Evolutionary conservation across 2,329 filamentous ascomycete genomes (phyloP).

Genomic region (Dryadomyces quercivorus): DNA sequence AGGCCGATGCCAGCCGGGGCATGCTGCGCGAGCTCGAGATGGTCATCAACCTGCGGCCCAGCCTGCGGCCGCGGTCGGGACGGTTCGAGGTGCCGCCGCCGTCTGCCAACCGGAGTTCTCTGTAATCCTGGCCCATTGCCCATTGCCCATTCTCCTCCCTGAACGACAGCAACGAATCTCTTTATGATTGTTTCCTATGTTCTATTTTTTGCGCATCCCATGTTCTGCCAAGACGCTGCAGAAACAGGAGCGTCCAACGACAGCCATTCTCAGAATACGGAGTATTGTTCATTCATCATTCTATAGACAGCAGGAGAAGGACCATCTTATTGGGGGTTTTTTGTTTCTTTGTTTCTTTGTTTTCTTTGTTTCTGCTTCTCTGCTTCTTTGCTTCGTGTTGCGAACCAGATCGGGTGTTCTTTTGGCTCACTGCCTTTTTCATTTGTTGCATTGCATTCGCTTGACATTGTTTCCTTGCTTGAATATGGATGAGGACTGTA

Average conservation of each 20-base stretch:
- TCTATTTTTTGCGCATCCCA: background rate
- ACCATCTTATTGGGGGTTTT: background rate
- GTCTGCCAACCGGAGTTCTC: background rate
- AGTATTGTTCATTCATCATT: background rate
- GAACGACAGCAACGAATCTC: conserved; percentile 5
- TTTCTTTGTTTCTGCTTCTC: background rate
- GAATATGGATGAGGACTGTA: background rate
- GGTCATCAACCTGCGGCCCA: conserved; percentile 49
- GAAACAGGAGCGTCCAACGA: no score
- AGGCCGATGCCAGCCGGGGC: conserved; percentile 67
- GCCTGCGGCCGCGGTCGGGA: conserved; percentile 4
- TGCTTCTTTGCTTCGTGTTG: no score
- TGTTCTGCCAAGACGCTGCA: background rate
- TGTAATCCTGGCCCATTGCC: background rate
- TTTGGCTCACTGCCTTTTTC: background rate
- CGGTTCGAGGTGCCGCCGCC: background rate
- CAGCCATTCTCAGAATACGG: no score
- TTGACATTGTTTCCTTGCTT: background rate
- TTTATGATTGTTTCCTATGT: background rate
- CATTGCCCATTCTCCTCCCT: background rate
- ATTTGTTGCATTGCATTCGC: background rate
- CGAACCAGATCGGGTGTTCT: background rate
- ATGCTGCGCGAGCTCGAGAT: conserved; percentile 92
- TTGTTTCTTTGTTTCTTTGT: background rate
- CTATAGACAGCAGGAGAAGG: background rate